Evolutionary conservation across 2,329 filamentous ascomycete genomes (phyloP).

Genomic region (Myriangium duriaei): DNA sequence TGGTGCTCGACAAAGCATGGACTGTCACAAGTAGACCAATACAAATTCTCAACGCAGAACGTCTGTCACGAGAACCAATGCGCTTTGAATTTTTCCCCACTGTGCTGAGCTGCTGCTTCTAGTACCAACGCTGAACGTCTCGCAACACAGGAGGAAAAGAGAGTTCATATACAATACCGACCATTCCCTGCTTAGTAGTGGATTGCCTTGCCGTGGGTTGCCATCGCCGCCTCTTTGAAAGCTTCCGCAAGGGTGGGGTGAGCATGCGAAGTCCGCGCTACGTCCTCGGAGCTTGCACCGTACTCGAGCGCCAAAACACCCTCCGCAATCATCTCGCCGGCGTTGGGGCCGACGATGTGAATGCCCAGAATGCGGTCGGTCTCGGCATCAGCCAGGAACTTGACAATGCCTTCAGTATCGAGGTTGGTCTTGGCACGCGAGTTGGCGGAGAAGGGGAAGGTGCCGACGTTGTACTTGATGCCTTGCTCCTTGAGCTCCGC

Average conservation of each 20-base stretch:
- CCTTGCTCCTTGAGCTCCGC: slow-evolving; percentile 84
- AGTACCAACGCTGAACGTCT: too few relatives aligned
- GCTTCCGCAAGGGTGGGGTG: slow-evolving; percentile 94
- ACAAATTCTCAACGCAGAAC: too few relatives aligned
- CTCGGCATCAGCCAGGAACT: slow-evolving; percentile 92
- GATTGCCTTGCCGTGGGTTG: slow-evolving; percentile 87
- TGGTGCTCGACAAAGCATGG: too few relatives aligned
- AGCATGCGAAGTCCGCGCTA: slow-evolving; percentile 87
- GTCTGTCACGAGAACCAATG: too few relatives aligned
- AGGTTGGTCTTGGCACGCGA: slow-evolving; percentile 97
- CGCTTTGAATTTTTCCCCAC: too few relatives aligned
- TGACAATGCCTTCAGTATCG: slow-evolving; percentile 89
- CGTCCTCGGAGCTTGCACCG: slow-evolving; percentile 87
- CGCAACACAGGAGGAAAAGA: too few relatives aligned
- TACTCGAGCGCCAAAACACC: slow-evolving; percentile 92
- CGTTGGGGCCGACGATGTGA: slow-evolving; percentile 92
- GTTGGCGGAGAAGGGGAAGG: slow-evolving; percentile 97
- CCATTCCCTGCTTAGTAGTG: slow-evolving; percentile 90
- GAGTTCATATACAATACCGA: too few relatives aligned
- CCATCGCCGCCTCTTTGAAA: slow-evolving; percentile 99
- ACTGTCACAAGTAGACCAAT: too few relatives aligned
- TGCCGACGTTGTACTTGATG: slow-evolving; percentile 83
- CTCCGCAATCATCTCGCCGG: slow-evolving; percentile 99
- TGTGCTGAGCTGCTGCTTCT: too few relatives aligned
- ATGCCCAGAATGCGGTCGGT: slow-evolving; percentile 91